Conservation (phyloP, 2,329 filamentous ascomycete species). For the Penicillium olsonii region DNA sequence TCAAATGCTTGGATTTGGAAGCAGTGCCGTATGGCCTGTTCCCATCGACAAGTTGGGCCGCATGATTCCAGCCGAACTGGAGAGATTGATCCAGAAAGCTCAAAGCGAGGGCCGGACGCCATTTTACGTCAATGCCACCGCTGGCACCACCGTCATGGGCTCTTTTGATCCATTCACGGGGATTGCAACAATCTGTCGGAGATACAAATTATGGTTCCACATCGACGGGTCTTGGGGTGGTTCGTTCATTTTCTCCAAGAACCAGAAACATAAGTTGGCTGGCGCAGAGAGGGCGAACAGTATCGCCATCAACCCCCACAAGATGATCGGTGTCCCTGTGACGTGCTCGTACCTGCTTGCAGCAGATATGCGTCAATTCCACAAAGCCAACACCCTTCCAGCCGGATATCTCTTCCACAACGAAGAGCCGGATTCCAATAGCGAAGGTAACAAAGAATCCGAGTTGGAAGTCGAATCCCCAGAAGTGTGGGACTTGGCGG, state of each 20-base stretch:
- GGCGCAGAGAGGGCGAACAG: constrained; percentile 77
- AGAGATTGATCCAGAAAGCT: constrained; percentile 62
- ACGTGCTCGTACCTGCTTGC: constrained; percentile 89
- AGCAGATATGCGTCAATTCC: constrained; percentile 73
- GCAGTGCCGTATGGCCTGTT: constrained; percentile 69
- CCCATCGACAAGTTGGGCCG: constrained; percentile 71
- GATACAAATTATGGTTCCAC: constrained; percentile 83
- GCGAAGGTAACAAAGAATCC: constrained; percentile 14
- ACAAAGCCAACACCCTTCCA: constrained; percentile 79
- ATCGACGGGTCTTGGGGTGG: constrained; percentile 93
- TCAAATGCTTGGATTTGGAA: constrained; percentile 84
- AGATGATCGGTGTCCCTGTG: constrained; percentile 90
- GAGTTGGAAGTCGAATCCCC: constrained; percentile 36
- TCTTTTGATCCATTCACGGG: constrained; percentile 78
- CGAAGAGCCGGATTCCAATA: constrained; percentile 37
- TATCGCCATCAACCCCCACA: constrained; percentile 89
- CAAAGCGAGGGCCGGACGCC: constrained; percentile 72
- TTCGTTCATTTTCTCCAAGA: constrained; percentile 72
- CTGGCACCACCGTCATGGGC: constrained; percentile 89
- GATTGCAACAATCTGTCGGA: constrained; percentile 70
- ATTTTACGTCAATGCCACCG: constrained; percentile 93
- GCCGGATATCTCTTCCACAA: constrained; percentile 84
- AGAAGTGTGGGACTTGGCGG: constrained; percentile 85
- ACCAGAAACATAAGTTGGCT: constrained; percentile 63
- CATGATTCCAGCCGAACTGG: constrained; percentile 69